These are phyloP conservation scores for Leccinum pellstonianum DNA, from an alignment of 768 basidiomycete genomes.

Conservation along the genomic window DNA sequence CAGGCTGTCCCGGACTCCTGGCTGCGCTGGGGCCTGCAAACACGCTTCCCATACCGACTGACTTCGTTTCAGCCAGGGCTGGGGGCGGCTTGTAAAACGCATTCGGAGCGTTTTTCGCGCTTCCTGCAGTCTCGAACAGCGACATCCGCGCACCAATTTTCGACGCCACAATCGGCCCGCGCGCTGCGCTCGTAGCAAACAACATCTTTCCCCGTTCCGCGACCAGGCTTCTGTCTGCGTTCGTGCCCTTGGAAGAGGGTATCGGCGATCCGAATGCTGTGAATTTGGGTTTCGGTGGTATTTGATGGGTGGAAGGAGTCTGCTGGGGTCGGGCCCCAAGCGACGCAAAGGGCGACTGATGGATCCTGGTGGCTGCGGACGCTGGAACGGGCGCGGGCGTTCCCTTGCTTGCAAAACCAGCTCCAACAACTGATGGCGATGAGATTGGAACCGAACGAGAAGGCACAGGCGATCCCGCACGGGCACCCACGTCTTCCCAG, in stretches of 20 bases:
- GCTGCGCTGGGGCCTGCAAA: not conserved
- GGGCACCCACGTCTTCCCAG: slow-evolving; percentile 57
- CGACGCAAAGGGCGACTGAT: slow-evolving; percentile 2
- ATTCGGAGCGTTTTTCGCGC: slow-evolving; percentile 55
- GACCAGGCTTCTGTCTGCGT: slow-evolving; percentile 9
- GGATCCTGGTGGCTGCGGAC: not conserved
- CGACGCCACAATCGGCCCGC: slow-evolving; percentile 1
- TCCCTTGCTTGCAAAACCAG: slow-evolving; percentile 6
- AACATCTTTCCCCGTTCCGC: slow-evolving; percentile 18
- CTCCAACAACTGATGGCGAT: slow-evolving; percentile 3
- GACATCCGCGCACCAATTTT: slow-evolving; percentile 19
- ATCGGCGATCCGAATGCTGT: slow-evolving; percentile 29
- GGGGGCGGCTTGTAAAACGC: slow-evolving; percentile 65
- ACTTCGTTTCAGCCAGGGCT: not conserved
- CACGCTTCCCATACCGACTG: slow-evolving; percentile 3
- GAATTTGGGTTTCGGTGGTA: slow-evolving; percentile 21
- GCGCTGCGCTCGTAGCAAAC: slow-evolving; percentile 6
- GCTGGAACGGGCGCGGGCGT: not conserved
- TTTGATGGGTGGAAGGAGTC: not conserved
- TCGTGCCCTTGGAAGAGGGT: slow-evolving; percentile 2
- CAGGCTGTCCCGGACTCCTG: not conserved
- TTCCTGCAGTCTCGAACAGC: slow-evolving; percentile 44
- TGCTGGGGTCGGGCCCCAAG: slow-evolving; percentile 5
- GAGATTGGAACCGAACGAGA: slow-evolving; percentile 10
- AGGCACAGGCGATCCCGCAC: slow-evolving; percentile 8